Evolutionary conservation across 164 flowering plant species (phyloP).

Genomic region (Umbilicus rupestris): DNA sequence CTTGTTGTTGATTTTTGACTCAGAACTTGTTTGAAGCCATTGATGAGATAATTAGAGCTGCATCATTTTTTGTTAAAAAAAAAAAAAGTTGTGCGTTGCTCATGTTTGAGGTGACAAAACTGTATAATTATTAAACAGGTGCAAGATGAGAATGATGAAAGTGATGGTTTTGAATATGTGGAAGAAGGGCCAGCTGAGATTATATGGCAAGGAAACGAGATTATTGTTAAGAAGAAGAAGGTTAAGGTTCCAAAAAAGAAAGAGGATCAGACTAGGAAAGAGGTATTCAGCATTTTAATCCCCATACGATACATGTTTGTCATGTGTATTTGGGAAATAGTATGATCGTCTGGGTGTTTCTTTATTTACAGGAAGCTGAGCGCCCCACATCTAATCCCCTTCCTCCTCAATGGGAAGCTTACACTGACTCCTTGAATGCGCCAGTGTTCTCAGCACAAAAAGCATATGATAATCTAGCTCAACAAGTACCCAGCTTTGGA

Average conservation of each 20-base stretch:
- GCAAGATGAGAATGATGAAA: slow-evolving; percentile 28
- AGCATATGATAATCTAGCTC: slow-evolving; percentile 59
- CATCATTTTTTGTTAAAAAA: no score
- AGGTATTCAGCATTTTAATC: slow-evolving; percentile 34
- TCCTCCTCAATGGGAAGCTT: slow-evolving; percentile 86
- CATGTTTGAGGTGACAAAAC: not conserved
- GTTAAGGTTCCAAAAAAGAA: slow-evolving; percentile 54
- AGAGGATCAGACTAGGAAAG: slow-evolving; percentile 16
- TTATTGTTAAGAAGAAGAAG: slow-evolving; percentile 80
- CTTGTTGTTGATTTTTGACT: no score
- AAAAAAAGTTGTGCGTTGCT: not conserved
- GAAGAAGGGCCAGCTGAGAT: slow-evolving; percentile 95
- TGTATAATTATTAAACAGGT: slow-evolving; percentile 14
- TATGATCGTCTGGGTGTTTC: not conserved
- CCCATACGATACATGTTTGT: not conserved
- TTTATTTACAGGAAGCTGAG: slow-evolving; percentile 42
- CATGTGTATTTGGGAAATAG: not conserved
- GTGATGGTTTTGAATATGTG: slow-evolving; percentile 63
- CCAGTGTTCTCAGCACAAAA: slow-evolving; percentile 33
- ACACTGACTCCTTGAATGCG: slow-evolving; percentile 37
- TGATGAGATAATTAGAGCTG: no score
- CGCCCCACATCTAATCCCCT: slow-evolving; percentile 95
- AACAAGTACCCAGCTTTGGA: slow-evolving; percentile 82
- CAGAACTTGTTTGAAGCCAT: no score
- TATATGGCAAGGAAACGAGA: slow-evolving; percentile 97